Evolutionary conservation across 1,139 yeast genomes (phyloP).

Genomic region (Geotrichum carabidarum): DNA sequence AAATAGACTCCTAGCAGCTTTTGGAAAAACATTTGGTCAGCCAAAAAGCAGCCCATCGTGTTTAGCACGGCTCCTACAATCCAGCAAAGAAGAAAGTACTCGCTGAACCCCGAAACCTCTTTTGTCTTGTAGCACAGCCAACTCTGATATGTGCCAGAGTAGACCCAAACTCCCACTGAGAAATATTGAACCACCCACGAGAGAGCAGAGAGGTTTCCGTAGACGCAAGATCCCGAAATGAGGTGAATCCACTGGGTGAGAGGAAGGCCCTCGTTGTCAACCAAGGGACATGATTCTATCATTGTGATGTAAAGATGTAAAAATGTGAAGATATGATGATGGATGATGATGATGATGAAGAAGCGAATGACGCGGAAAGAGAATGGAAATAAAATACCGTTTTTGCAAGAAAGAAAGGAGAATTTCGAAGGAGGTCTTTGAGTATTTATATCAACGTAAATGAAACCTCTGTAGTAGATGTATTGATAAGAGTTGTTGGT

Average conservation of each 20-base stretch:
- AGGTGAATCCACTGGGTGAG: conserved; percentile 22
- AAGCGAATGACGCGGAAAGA: not conserved
- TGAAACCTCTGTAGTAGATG: no score
- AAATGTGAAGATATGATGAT: not conserved
- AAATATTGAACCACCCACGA: conserved; percentile 28
- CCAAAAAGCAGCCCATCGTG: conserved; percentile 33
- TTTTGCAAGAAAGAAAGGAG: not conserved
- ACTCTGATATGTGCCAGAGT: conserved; percentile 35
- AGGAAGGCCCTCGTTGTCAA: conserved; percentile 15
- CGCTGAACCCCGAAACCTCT: conserved; percentile 35
- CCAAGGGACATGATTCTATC: conserved; percentile 3
- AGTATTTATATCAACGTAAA: no score
- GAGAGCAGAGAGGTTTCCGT: conserved; percentile 24
- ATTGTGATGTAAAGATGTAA: not conserved
- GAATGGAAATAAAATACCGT: not conserved
- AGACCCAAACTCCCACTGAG: conserved; percentile 33
- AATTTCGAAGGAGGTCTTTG: not conserved
- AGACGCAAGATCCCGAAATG: conserved; percentile 23
- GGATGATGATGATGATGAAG: no score
- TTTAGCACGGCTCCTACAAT: conserved; percentile 34
- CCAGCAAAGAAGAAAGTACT: conserved; percentile 32
- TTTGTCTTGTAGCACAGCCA: conserved; percentile 28
- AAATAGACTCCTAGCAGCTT: conserved; percentile 30
- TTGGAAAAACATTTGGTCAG: conserved; percentile 35
- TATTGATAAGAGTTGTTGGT: no score